Evolutionary conservation across 2,329 filamentous ascomycete genomes (phyloP), one percentile per base, ranked within the genome.

Genomic region (Epichloe scottii): DNA sequence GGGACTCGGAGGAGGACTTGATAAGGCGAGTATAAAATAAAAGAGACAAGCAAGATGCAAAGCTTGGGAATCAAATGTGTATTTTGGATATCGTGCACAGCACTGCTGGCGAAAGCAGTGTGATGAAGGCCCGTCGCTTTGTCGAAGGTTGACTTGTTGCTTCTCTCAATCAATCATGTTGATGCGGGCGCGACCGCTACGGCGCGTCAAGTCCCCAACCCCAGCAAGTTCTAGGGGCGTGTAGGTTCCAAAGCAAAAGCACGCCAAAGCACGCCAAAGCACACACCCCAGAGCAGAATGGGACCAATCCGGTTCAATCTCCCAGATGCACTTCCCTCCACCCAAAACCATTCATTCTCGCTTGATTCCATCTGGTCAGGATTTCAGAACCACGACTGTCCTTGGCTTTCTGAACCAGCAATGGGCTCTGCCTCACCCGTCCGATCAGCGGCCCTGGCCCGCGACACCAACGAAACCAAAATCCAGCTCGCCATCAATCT

Each of bases 381-480:
- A 30, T 30, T 3, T 30, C 26, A 7, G 26, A 30, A 30, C 23
- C 23, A 26, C 2, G 0, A 8, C 23, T 26, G 7, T 3, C 7
- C 26, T 30, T 30, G 26, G 26, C 26, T 30, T 30, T 30, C 26
- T 30, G 26, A 34, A 41, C 4, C 38, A 50, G 43, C 33, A 46
- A 66, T 64, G 63, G 56, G 58, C 37, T 54, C 62, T 42, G 44
- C 62, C 43, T 51, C 57, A 34, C 51, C 61, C 49, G 63, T 69
- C 42, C 86, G 91, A 64, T 88, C 84, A 68, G 83, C 88, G 48
- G 80, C 84, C 50, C 73, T 97, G 60, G 82, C 85, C 57, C 89
- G 93, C 66, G 85, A 91, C 70, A 98, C 93, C 63, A 97, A 97
- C 73, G 93, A 98, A 75, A 98, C 93, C 66, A 95, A 94, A 67